phyloP scores from a whole-genome alignment of 2,329 filamentous ascomycete species.

The Claviceps sp. region DNA sequence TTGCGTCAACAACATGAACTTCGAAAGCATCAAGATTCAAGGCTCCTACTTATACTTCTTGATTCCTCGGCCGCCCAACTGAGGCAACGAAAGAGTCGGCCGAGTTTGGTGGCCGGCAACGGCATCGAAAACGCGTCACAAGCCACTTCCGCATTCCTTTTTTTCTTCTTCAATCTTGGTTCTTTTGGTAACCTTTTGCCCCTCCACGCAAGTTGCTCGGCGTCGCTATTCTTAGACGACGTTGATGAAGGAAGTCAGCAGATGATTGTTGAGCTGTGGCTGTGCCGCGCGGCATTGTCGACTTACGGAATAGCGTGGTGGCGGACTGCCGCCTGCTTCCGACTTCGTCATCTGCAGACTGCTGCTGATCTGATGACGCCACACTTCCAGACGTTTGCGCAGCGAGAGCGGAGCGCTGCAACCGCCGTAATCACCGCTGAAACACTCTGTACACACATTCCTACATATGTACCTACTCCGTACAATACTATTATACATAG shows the following conservation, averaged over 20 bases:
- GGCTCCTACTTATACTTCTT: conserved; percentile 2
- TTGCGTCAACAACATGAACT: not conserved
- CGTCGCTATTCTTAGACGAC: conserved; percentile 5
- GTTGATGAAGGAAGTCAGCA: not conserved
- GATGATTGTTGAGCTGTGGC: not conserved
- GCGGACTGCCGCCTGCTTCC: not conserved
- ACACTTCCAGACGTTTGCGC: not conserved
- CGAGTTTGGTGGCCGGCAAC: not conserved
- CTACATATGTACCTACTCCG: too few relatives aligned
- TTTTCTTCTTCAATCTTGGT: not conserved
- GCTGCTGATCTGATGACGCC: not conserved
- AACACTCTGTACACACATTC: too few relatives aligned
- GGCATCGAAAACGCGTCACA: conserved; percentile 2
- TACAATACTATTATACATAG: too few relatives aligned
- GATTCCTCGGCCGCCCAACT: not conserved
- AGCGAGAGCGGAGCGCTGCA: not conserved
- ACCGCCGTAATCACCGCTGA: not conserved
- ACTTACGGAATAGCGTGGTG: not conserved
- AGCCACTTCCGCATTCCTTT: not conserved
- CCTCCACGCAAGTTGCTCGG: not conserved
- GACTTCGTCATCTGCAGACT: too few relatives aligned
- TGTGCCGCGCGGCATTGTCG: not conserved
- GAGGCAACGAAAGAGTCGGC: not conserved
- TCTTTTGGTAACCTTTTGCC: not conserved
- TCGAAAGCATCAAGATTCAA: not conserved